Base-by-base conservation (phyloP, 306 rosid genomes). In the Pyrus pyrifolia region DNA sequence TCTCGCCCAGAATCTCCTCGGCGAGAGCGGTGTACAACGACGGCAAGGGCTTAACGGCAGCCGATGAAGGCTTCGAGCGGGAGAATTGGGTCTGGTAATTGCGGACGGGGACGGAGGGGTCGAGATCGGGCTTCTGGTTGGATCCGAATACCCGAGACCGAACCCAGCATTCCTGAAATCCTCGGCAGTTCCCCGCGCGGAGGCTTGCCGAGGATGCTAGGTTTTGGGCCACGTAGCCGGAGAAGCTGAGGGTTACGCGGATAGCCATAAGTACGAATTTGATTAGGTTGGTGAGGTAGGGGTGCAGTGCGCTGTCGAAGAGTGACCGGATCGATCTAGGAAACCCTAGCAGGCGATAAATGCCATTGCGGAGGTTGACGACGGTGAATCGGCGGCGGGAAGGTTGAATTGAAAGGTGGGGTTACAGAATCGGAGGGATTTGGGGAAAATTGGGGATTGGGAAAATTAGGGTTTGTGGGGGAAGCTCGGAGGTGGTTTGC, bases 211-310 rank as follows among this genome's bases (percentile, higher is more conserved):
- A 83, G 78, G 97, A 86, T 22, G 83, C 90, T 8, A 95, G 84
- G 67, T 84, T 92, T 44, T 91, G 93, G 82, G 97, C 97, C 14
- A 92, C 91, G 4, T 90, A 92, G 78, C 97, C 90, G 21, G 99
- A 92, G 83, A 87, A 89, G 76, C 85, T 72, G 23, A 90, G 71
- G 61, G 99, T 90, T 12, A 91, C 90, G 1, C 97, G 91, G 23
- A 92, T 81, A 57, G 99, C 97, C 99, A 95, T 95, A 11, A 73
- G 10, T 14, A 53, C 18, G 27, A 92, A 76, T 44, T 78, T 67
- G 80, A 88, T 40, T 25, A 84, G 70, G 27, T 21, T 38, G 31
- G 59, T 15, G 73, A 85, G 67, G 81, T 74, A 4, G 17, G 74
- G 87, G 82, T 85, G 77, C 86, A 92, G 82, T 12, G 86, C 81